Conservation (phyloP, 139 green algal genomes). For the Dunaliella sp. region DNA sequence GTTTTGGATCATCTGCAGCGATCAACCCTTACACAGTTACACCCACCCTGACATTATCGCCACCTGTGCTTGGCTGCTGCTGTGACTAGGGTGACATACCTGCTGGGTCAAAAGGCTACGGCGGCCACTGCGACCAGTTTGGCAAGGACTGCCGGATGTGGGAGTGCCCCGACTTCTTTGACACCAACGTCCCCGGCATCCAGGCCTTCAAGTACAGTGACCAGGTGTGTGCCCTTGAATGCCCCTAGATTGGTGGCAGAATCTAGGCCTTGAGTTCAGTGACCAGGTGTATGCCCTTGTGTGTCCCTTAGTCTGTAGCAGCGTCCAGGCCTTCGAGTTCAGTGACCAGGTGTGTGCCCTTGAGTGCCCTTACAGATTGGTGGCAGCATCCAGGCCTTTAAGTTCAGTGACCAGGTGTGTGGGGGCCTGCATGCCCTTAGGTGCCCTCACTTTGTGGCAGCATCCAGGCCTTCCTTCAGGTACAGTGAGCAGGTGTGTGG, state of each 20-base stretch:
- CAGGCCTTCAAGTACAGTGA: conserved; percentile 38
- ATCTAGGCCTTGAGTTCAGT: conserved; percentile 33
- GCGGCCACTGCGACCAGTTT: conserved; percentile 50
- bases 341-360: conserved; percentile 29
- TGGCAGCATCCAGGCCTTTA: conserved; percentile 27
- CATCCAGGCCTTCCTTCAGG: conserved; percentile 28
- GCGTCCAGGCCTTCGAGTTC: conserved; percentile 33
- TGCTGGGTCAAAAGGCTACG: conserved; percentile 27
- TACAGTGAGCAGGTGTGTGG: conserved; percentile 37
- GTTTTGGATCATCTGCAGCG: no score
- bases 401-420: conserved; percentile 38
- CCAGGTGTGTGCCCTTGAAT: conserved; percentile 32
- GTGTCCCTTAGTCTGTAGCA: neutral
- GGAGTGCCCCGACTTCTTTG: conserved; percentile 46
- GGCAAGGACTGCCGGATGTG: conserved; percentile 36
- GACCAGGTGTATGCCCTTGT: conserved; percentile 41
- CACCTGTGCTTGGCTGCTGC: neutral
- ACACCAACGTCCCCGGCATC: neutral
- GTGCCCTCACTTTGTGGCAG: neutral
- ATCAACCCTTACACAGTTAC: no score
- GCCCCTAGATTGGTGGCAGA: neutral
- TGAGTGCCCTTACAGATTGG: neutral
- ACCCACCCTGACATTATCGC: no score
- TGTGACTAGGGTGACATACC: neutral
- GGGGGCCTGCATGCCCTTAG: neutral